Conservation (phyloP, 352 stramenopile species). For the Pythium biforme region DNA sequence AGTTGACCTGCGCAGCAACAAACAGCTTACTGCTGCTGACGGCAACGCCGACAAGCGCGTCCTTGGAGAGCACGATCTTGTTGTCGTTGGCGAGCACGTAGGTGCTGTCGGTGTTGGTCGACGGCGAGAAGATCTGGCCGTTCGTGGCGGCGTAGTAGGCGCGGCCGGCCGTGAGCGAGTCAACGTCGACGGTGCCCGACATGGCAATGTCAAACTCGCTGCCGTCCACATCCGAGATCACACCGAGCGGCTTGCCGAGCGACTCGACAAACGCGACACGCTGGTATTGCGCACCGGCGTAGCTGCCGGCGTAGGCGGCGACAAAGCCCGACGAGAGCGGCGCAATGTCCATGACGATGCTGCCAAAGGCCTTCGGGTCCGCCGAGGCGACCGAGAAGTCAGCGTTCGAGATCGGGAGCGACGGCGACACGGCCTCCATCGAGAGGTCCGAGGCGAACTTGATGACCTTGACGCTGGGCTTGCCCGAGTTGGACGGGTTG, state of each 20-base stretch:
- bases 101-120: constrained; percentile 43
- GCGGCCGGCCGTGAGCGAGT: constrained; percentile 39
- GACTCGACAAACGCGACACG: constrained; percentile 73
- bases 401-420: constrained; percentile 66
- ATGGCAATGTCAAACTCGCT: constrained; percentile 57
- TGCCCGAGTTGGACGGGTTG: constrained; percentile 70
- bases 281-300: constrained; percentile 56
- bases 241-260: constrained; percentile 62
- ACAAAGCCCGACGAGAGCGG: constrained; percentile 53
- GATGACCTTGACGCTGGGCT: constrained; percentile 74
- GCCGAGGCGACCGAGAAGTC: constrained; percentile 64
- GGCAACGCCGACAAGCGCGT: constrained; percentile 66
- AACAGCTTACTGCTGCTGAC: constrained; percentile 62
- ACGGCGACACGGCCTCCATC: constrained; percentile 48
- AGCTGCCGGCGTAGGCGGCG: constrained; percentile 57
- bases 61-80: constrained; percentile 75
- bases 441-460: constrained; percentile 59
- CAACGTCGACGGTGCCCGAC: constrained; percentile 57
- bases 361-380: constrained; percentile 46
- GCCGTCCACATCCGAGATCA: constrained; percentile 59
- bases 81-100: constrained; percentile 71
- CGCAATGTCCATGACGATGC: constrained; percentile 59
- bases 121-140: constrained; percentile 52
- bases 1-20: constrained; percentile 31
- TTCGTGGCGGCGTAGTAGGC: constrained; percentile 72